These are phyloP conservation scores for Boletus hoseneyae DNA, from an alignment of 1,284 basidiomycete genomes.

Conservation along the genomic window DNA sequence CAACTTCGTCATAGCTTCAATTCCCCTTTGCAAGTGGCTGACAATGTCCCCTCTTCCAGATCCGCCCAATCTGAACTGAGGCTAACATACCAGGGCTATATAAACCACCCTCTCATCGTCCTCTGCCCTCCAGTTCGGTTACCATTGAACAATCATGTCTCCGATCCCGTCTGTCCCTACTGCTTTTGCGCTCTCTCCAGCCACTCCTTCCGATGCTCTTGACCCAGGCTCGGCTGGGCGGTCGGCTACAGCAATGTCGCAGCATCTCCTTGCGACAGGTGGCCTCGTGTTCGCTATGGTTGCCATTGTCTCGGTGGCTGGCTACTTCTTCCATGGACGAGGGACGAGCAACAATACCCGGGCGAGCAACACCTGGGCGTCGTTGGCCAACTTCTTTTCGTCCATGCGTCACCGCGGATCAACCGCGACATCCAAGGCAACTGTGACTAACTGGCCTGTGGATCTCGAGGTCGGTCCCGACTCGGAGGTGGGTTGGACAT, in stretches of 20 bases:
- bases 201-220: constrained; percentile 2
- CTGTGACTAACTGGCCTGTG: neutral
- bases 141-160: constrained; percentile 19
- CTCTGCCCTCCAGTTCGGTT: constrained; percentile 4
- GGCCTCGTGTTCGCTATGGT: constrained; percentile 21
- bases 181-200: constrained; percentile 3
- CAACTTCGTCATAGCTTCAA: constrained; percentile 13
- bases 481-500: constrained; percentile 13
- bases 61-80: neutral
- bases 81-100: constrained; percentile 9
- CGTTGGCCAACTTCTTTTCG: constrained; percentile 13
- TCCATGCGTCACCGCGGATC: constrained; percentile 4
- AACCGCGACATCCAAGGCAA: neutral
- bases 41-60: neutral
- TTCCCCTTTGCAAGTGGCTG: neutral
- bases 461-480: constrained; percentile 13
- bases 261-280: constrained; percentile 13
- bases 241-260: constrained; percentile 4
- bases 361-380: constrained; percentile 8
- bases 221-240: constrained; percentile 1
- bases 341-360: neutral
- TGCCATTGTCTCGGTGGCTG: constrained; percentile 15
- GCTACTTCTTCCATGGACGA: constrained; percentile 17
- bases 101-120: neutral
- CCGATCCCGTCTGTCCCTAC: constrained; percentile 20